Evolutionary conservation across 202 grass and related monocot species (phyloP), one percentile per base, ranked within the genome.

Genomic region (Carex arenaria): DNA sequence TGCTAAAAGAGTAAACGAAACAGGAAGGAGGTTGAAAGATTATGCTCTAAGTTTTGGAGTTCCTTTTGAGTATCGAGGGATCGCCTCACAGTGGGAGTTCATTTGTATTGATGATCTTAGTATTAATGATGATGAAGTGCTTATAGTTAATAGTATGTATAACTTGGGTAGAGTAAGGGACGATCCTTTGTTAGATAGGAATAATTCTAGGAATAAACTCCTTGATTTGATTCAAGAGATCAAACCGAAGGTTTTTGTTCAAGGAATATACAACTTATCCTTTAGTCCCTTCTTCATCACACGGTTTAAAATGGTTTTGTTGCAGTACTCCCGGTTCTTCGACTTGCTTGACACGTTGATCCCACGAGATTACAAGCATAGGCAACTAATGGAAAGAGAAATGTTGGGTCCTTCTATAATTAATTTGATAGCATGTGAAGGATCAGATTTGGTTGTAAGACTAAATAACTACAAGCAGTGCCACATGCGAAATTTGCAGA

Each of bases 381-480:
- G 92, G 79, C 79, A 79, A 60, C 32, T 88, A 4, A 1, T 92
- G 14, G 92, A 92, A 70, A 88, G 86, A 15, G 81, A 85, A 20
- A 8, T 88, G 6, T 81, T 87, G 12, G 81, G 65, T 30, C 64
- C 54, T 19, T 18, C 8, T 20, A 59, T 36, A 45, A 53, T 88
- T 14, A 94, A 94, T 88, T 63, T 85, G 53, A 76, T 94, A 36
- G 89, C 92, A 75, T 91, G 89, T 51, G 89, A 94, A 82, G 92
- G 89, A 19, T 72, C 84, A 0, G 92, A 92, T 84, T 88, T 87
- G 57, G 76, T 66, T 0, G 84, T 92, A 78, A 94, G 87, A 54
- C 89, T 89, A 1, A 89, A 92, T 60, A 90, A 18, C 43, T 92
- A 86, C 65, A 94, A 81, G 82, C 51, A 64, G 31, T 94, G 92